Evolutionary conservation across 2,329 filamentous ascomycete species (phyloP).

Genomic region (Trichoderma semiorbis): DNA sequence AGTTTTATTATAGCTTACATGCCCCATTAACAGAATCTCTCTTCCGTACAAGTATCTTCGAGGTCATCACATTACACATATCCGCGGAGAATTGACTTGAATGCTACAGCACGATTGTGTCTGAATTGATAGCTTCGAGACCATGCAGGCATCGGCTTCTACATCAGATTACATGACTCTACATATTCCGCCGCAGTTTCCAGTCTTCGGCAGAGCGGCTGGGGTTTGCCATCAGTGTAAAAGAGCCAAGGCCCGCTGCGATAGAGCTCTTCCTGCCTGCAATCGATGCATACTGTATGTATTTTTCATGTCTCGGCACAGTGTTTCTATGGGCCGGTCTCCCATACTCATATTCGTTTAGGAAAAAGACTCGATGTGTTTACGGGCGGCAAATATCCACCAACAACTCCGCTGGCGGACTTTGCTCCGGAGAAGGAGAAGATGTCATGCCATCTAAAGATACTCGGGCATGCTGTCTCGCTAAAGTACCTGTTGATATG

Average conservation of each 20-base stretch:
- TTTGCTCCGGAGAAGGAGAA: not conserved
- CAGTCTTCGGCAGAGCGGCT: slow-evolving; percentile 7
- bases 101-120: not conserved
- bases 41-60: not conserved
- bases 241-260: slow-evolving; percentile 9
- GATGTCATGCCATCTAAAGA: not conserved
- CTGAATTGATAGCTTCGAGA: not conserved
- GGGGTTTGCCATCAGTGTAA: slow-evolving; percentile 2
- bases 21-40: not conserved
- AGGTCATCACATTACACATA: not conserved
- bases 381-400: not conserved
- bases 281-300: not conserved
- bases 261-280: not conserved
- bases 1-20: not conserved
- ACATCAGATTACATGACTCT: not conserved
- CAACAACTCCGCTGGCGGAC: not conserved
- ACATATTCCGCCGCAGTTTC: not conserved
- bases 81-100: not conserved
- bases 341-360: not conserved
- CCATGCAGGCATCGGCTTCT: not conserved
- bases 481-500: not conserved
- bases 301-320: not conserved
- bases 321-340: not conserved
- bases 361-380: not conserved
- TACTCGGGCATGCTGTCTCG: not conserved